Evolutionary conservation across 176 grass and related monocot species (phyloP).

Genomic region (Chloris gayana): DNA sequence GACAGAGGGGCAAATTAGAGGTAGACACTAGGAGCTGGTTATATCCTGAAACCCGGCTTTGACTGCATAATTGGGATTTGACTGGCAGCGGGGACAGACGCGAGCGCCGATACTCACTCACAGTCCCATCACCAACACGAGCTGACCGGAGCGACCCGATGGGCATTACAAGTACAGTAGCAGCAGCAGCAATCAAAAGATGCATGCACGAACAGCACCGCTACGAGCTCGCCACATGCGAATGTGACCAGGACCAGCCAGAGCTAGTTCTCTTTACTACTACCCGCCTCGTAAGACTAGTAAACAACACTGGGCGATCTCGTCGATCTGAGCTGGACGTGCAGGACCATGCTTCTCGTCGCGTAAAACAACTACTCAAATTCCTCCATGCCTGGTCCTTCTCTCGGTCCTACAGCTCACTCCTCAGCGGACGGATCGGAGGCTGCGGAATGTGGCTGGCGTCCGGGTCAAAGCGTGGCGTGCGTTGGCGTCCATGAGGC

Average conservation of each 20-base stretch:
- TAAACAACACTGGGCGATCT: neutral
- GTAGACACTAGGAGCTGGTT: neutral
- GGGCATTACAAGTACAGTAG: neutral
- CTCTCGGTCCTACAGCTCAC: too few relatives aligned
- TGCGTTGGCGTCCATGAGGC: conserved; percentile 32
- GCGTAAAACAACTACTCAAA: neutral
- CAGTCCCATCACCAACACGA: neutral
- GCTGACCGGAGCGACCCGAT: neutral
- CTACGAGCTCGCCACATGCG: neutral
- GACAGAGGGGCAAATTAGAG: neutral
- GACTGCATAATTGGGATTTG: conserved; percentile 33
- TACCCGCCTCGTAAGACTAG: neutral
- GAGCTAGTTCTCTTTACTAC: neutral
- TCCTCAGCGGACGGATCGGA: too few relatives aligned
- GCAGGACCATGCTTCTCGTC: neutral
- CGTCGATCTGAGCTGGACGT: neutral
- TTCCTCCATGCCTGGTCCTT: too few relatives aligned
- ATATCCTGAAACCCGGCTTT: neutral
- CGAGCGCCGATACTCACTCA: neutral
- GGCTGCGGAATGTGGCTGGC: neutral
- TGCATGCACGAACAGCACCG: neutral
- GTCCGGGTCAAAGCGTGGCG: conserved; percentile 32
- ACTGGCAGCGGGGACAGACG: neutral
- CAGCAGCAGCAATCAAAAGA: neutral
- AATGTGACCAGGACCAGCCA: neutral